Conservation (phyloP, 2,329 filamentous ascomycete genomes). For the Grosmannia penicillata region DNA sequence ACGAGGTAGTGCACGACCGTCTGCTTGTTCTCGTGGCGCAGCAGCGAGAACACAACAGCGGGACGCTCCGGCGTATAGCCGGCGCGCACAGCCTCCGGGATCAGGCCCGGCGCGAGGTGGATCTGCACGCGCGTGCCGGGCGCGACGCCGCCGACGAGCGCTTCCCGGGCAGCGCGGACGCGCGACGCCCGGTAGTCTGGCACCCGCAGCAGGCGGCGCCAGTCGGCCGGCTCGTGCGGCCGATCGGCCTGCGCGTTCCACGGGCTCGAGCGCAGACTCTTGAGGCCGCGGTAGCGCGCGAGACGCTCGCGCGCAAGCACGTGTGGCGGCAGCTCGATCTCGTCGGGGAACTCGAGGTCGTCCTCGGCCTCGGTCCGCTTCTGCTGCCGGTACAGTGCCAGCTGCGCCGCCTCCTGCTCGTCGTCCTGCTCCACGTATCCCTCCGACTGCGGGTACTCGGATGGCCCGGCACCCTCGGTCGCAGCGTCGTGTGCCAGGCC, state of each 20-base stretch:
- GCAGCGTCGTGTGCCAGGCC: conserved; percentile 49
- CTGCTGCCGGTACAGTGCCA: conserved; percentile 66
- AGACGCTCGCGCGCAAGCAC: conserved; percentile 76
- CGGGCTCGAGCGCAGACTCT: conserved; percentile 71
- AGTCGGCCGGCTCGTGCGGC: conserved; percentile 77
- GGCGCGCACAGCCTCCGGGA: conserved; percentile 24
- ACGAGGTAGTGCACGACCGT: conserved; percentile 83
- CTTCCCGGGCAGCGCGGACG: conserved; percentile 63
- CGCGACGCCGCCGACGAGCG: conserved; percentile 73
- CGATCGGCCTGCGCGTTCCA: conserved; percentile 86
- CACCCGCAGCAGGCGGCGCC: conserved; percentile 72
- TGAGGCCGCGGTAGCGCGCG: conserved; percentile 76
- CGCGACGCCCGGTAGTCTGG: conserved; percentile 80
- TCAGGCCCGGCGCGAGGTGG: conserved; percentile 41
- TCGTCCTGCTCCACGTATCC: conserved; percentile 80
- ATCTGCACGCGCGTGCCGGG: conserved; percentile 74
- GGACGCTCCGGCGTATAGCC: conserved; percentile 42
- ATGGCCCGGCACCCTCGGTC: conserved; percentile 56
- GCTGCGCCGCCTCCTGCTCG: conserved; percentile 59
- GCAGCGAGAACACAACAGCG: conserved; percentile 66
- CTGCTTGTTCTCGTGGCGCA: conserved; percentile 90
- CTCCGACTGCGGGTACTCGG: conserved; percentile 88
- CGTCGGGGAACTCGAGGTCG: conserved; percentile 90
- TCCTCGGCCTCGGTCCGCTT: conserved; percentile 78
- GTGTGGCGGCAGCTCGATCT: conserved; percentile 84